These are phyloP conservation scores for Apophysomyces trapeziformis DNA, from an alignment of 371 early-diverging fungal species.

Conservation along the genomic window DNA sequence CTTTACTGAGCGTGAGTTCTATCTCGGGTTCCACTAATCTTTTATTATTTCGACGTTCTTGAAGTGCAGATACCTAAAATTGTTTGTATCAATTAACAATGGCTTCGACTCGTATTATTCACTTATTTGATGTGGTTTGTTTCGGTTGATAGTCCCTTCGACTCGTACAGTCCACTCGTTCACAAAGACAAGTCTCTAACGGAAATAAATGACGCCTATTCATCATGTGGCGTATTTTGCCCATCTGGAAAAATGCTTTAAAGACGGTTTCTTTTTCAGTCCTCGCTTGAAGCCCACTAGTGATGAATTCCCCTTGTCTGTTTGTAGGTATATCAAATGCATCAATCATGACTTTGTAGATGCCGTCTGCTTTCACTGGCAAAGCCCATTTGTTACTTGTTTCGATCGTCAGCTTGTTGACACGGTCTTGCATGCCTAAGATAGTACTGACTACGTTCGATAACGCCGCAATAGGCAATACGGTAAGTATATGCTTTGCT, in stretches of 20 bases:
- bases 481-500: no score
- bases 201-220: background rate
- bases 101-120: no score
- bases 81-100: no score
- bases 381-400: background rate
- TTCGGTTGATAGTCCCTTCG: no score
- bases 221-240: background rate
- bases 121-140: no score
- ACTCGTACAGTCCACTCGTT: no score
- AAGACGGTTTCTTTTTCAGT: background rate
- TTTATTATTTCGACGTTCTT: no score
- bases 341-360: background rate
- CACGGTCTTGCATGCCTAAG: background rate
- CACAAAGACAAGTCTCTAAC: no score
- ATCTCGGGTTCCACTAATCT: no score
- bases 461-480: background rate
- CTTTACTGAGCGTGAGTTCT: no score
- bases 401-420: background rate
- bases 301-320: background rate
- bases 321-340: background rate
- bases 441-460: background rate
- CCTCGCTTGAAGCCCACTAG: background rate
- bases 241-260: background rate
- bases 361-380: background rate
- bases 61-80: no score